Percentiles rank a stretch among this genome's conserved stretches.
Evolutionary conservation across 106 monocot species (phyloP).

Genomic region (Platanthera zijinensis): DNA sequence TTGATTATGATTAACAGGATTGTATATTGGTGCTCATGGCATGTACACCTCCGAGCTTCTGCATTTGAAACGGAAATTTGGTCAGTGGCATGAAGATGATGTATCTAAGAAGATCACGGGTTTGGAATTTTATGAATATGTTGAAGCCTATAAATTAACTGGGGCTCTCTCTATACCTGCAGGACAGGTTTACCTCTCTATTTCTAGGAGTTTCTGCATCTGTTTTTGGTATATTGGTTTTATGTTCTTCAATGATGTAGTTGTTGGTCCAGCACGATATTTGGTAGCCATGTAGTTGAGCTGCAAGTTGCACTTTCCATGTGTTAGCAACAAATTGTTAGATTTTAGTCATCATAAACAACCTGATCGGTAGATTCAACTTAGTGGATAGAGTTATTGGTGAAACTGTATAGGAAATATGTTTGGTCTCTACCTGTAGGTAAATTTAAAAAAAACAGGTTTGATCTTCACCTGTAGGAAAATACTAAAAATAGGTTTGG

Average conservation of each 20-base stretch:
- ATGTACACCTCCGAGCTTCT: conserved; percentile 62
- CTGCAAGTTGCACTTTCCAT: background rate
- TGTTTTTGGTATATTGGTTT: background rate
- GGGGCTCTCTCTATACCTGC: conserved; percentile 71
- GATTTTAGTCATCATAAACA: background rate
- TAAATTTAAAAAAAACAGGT: too few species aligned
- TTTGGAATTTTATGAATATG: conserved; percentile 91
- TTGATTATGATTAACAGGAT: conserved; percentile 27
- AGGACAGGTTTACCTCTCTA: conserved; percentile 52
- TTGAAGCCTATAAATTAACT: conserved; percentile 85
- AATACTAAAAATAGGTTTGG: too few species aligned
- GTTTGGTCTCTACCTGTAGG: too few species aligned
- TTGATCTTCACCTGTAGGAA: too few species aligned
- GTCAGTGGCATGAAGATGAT: conserved; percentile 82
- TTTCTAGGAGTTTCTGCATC: background rate
- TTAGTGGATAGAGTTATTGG: background rate
- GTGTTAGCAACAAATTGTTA: background rate
- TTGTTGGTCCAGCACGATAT: background rate
- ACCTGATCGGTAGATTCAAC: background rate
- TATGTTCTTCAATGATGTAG: background rate
- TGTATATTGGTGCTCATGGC: conserved; percentile 67
- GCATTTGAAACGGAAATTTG: conserved; percentile 73
- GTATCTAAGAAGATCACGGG: conserved; percentile 15
- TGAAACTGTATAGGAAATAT: background rate
- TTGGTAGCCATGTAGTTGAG: background rate